A percentile compares a stretch with the other conserved stretches of the same genome.
phyloP scores from a whole-genome alignment of 2,329 filamentous ascomycete genomes.

The Penicillium sp. region DNA sequence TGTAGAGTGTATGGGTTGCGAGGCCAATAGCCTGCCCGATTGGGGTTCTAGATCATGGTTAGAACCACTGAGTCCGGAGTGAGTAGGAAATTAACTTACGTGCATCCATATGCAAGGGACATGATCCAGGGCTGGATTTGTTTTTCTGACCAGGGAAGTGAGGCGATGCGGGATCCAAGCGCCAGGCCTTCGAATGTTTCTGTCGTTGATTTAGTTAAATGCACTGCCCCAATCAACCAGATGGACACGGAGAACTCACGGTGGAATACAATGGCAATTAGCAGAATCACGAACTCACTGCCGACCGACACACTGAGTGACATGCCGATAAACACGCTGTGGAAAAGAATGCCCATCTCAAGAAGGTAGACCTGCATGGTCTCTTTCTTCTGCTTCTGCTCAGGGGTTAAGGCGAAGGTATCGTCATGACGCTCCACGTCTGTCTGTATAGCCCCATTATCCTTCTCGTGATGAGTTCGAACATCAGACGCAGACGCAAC shows the following conservation, averaged over 20 bases:
- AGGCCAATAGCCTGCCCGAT: constrained; percentile 76
- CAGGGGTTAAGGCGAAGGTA: constrained; percentile 17
- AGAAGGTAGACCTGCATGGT: constrained; percentile 71
- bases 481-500: constrained; percentile 24
- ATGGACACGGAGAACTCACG: constrained; percentile 25
- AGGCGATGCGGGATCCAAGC: constrained; percentile 34
- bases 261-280: constrained; percentile 39
- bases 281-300: constrained; percentile 34
- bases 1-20: constrained; percentile 71
- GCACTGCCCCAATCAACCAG: neutral
- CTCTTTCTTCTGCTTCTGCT: constrained; percentile 57
- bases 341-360: constrained; percentile 75
- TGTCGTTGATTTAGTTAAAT: constrained; percentile 10
- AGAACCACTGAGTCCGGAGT: neutral
- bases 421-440: constrained; percentile 22
- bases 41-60: constrained; percentile 58
- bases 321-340: constrained; percentile 57
- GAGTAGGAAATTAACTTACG: constrained; percentile 25
- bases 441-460: constrained; percentile 13
- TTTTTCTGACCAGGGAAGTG: constrained; percentile 29
- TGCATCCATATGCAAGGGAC: constrained; percentile 70
- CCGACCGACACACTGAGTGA: constrained; percentile 37
- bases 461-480: constrained; percentile 13
- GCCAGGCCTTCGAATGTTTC: constrained; percentile 39
- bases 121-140: constrained; percentile 60